Evolutionary conservation across 164 flowering plant species (phyloP).

Genomic region (Taxillus chinensis): DNA sequence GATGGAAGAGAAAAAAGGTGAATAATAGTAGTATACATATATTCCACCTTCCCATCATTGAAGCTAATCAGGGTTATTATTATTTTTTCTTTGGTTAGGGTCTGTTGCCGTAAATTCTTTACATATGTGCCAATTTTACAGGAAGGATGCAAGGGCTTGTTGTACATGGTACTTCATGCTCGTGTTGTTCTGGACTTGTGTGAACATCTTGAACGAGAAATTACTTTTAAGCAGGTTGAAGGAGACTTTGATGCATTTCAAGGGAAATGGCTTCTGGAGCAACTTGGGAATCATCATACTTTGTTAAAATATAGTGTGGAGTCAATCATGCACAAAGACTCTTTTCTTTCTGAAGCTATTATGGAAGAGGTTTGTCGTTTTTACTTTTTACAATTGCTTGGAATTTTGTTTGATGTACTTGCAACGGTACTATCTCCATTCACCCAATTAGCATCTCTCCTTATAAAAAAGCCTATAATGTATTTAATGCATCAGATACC

Average conservation of each 20-base stretch:
- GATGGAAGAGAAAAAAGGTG: too few species aligned
- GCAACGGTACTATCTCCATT: neutral
- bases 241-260: constrained; percentile 90
- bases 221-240: constrained; percentile 86
- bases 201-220: constrained; percentile 73
- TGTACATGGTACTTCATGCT: constrained; percentile 98
- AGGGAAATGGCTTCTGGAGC: constrained; percentile 88
- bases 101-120: neutral
- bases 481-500: too few species aligned
- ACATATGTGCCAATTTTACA: constrained; percentile 18
- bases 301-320: constrained; percentile 73
- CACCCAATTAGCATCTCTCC: too few species aligned
- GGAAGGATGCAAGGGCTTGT: constrained; percentile 97
- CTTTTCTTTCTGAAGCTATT: constrained; percentile 90
- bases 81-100: neutral
- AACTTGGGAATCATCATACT: constrained; percentile 89
- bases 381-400: neutral
- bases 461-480: too few species aligned
- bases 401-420: neutral
- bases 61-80: neutral
- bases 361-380: constrained; percentile 71
- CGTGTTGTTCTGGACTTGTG: constrained; percentile 85
- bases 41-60: neutral
- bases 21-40: too few species aligned
- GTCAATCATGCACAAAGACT: constrained; percentile 77